phyloP scores from a whole-genome alignment of 139 green algal genomes.

The Edaphochlamys debaryana region DNA sequence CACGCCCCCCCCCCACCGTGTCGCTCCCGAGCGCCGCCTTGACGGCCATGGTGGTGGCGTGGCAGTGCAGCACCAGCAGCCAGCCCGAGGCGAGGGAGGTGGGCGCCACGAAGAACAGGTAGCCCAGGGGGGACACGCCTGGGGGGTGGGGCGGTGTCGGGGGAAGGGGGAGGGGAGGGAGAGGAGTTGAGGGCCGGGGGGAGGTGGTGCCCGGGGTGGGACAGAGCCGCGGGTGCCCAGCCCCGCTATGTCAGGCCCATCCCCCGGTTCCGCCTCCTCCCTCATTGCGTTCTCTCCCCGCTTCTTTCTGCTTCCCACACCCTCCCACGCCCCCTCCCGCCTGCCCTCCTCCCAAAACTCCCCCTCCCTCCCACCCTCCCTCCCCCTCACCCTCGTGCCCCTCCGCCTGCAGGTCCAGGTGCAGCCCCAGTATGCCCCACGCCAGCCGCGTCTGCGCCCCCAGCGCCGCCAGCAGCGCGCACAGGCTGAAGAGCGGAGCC shows the following conservation, averaged over 20 bases:
- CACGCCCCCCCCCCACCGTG: neutral
- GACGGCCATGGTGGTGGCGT: neutral
- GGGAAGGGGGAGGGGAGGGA: neutral
- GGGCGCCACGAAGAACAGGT: slow-evolving; percentile 18
- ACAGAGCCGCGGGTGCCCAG: no score
- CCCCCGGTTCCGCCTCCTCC: no score
- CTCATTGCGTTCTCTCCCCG: no score
- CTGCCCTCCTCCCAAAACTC: no score
- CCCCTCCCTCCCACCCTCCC: neutral
- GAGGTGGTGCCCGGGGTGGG: neutral
- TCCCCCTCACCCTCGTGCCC: neutral
- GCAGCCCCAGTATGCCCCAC: neutral
- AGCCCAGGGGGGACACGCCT: slow-evolving; percentile 24
- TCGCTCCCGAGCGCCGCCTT: neutral
- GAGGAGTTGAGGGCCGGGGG: neutral
- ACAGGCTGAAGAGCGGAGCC: neutral
- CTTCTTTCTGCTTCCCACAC: no score
- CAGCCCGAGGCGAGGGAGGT: slow-evolving; percentile 29
- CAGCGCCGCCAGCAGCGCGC: neutral
- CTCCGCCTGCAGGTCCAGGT: slow-evolving; percentile 10
- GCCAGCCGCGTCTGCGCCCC: neutral
- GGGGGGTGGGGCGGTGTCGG: neutral
- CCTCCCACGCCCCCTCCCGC: no score
- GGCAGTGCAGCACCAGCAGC: slow-evolving; percentile 34
- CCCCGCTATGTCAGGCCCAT: no score